Conservation (phyloP, 108 stramenopile genomes). For the Tribonema minus region DNA sequence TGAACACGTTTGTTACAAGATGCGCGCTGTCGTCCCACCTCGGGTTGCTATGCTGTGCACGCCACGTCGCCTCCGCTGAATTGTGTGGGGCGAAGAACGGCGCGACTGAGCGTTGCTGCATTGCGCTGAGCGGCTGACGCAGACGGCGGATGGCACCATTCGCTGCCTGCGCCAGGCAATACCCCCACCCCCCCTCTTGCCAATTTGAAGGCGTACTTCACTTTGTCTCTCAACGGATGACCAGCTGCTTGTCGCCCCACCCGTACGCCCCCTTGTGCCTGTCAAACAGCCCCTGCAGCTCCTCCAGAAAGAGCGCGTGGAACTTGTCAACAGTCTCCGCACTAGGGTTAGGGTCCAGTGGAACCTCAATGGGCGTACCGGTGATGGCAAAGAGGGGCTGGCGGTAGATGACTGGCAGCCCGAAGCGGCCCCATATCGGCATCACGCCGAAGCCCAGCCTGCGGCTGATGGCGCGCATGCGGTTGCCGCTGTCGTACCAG, state of each 20-base stretch:
- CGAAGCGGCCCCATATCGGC: conserved; percentile 70
- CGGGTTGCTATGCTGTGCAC: too few species aligned
- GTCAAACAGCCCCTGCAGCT: conserved; percentile 36
- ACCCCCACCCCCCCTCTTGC: too few species aligned
- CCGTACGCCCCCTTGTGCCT: conserved; percentile 36
- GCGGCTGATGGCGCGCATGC: conserved; percentile 60
- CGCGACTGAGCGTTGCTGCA: too few species aligned
- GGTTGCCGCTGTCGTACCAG: conserved; percentile 54
- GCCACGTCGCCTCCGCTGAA: too few species aligned
- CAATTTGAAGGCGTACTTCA: background rate
- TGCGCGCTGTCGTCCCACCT: too few species aligned
- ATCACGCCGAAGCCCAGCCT: conserved; percentile 66
- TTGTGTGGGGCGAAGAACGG: too few species aligned
- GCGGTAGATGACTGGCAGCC: conserved; percentile 68
- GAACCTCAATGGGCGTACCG: conserved; percentile 11
- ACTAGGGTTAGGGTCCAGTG: conserved; percentile 10
- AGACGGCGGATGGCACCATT: too few species aligned
- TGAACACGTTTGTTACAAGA: too few species aligned
- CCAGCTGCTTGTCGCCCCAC: conserved; percentile 43
- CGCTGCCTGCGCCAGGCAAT: too few species aligned
- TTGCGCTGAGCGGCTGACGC: too few species aligned
- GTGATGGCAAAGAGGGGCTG: conserved; percentile 17
- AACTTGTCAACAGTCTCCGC: conserved; percentile 17
- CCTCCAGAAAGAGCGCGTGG: conserved; percentile 1
- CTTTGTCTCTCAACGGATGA: background rate